Evolutionary conservation across 352 stramenopile species (phyloP), one percentile per base, ranked within the genome.

Genomic region (Peronospora tabacina): DNA sequence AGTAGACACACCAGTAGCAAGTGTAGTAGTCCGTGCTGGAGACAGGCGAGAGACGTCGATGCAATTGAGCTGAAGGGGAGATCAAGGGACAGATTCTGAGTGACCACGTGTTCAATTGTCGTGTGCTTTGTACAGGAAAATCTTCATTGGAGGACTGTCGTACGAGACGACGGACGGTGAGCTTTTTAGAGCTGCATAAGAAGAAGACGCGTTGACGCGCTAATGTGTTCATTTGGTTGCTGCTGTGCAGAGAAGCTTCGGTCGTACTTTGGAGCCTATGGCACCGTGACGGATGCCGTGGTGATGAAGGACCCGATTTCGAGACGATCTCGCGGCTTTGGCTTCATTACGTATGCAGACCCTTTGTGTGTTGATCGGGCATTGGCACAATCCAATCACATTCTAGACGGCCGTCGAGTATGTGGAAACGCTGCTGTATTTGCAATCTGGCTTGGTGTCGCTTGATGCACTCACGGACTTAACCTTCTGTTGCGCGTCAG

Each of bases 281-380:
- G 87, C 22, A 61, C 74, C 0, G 87, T 96, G 38, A 95, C 85
- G 4, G 87, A 96, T 66, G 87, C 87, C 5, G 86, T 96, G 33
- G 87, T 96, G 58, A 96, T 96, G 87, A 95, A 95, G 59, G 87
- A 96, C 47, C 82, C 84, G 48, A 95, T 96, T 46, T 95, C 87
- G 32, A 75, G 85, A 47, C 78, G 87, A 40, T 96, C 86, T 32
- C 71, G 87, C 42, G 87, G 87, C 36, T 96, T 96, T 58, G 87
- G 87, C n/a, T 96, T 96, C 65, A 95, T 96, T 73, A 96, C 87
- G 45, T 96, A 95, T 64, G 85, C 81, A 32, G 86, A 95, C 47
- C 75, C 85, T 3, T 53, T 58, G 12, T 95, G 82, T 57, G 87
- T 96, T 37, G 87, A 96, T 66, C 70, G 82, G 58, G 87, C 85